Base-by-base conservation (phyloP, 345 rosid species). In the Gossypium raimondii region DNA sequence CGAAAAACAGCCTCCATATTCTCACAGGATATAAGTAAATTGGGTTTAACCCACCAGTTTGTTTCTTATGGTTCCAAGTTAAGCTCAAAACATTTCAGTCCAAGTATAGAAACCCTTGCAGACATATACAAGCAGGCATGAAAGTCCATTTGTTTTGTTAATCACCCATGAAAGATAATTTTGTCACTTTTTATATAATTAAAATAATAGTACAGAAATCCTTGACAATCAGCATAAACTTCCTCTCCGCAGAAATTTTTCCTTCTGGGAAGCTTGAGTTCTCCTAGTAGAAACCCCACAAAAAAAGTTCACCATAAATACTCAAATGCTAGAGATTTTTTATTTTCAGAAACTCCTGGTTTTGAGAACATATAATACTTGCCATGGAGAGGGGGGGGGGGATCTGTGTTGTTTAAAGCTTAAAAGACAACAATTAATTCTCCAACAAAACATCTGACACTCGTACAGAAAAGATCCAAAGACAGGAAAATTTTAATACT, bases 381-480 rank as follows among this genome's bases (percentile, higher is more conserved):
- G 2, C 16, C 62, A 58, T 34, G 38, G 38, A 1, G 5, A 1
- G 41, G 7, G 6, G 34, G 7, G 41, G 41, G 41, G 41, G 41
- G 0, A 20, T 44, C 22, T 18, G 13, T 53, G 43, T 13, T 41
- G 38, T 38, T 52, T 64, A 55, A 63, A 53, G 29, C 17, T 62
- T 56, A 25, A 18, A 38, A 64, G 67, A 72, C 55, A 68, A 25
- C 45, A 71, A 53, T 29, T 34, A 34, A 4, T 25, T 67, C 67
- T 70, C 24, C 74, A 73, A 38, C 74, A 73, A 56, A 77, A 74
- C 29, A 72, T 60, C 80, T 78, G 76, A 77, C 85, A 79, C 72
- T 66, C 18, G 70, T 80, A 75, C 55, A 65, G 44, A 76, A 81
- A 67, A 72, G 74, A 80, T 73, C 79, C 57, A 58, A 64, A 76